Base-by-base conservation (phyloP, 2,329 filamentous ascomycete genomes). In the Claviceps africana region DNA sequence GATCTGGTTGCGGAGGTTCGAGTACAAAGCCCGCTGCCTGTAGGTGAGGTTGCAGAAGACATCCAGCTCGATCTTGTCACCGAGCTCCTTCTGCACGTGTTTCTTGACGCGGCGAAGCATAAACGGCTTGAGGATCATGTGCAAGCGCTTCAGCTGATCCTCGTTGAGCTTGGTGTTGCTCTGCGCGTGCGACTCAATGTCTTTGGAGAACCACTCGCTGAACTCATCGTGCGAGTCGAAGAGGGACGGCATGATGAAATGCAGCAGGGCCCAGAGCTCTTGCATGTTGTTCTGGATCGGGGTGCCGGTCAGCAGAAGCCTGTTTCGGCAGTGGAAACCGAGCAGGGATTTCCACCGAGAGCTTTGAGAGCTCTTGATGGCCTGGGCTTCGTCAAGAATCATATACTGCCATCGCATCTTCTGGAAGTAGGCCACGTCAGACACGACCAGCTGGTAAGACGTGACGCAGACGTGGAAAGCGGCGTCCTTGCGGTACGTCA, bases 241-340 rank as follows among this genome's bases (percentile, higher is more conserved):
- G 50, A 98, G 76, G 44, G 88, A 95, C n/a, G 93, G 93, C 93
- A 98, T 97, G 72, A 97, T 97, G 72, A 98, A 98, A 76, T 98
- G 93, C 21, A 98, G 77, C 58, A 98, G 71, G 31, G 93, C 93
- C 93, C 93, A 98, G 54, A 98, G 71, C 70, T 98, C 91, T 69
- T 97, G 93, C 93, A 98, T 98, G 76, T 97, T 98, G 73, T 98
- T 98, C 69, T 98, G 93, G 58, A 98, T 97, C 2, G 93, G 93
- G 0, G 93, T 98, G 71, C 93, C 93, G 0, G 93, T 98, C 21
- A 98, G 78, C 45, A 98, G 74, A 47, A 98, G 79, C 59, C 93
- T 82, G 69, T 97, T 98, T 55, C 93, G 86, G 71, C 91, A 97
- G 66, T 94, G 87, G 76, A 97, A 97, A 49, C 85, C 86, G 47